A percentile compares a stretch with the other conserved stretches of the same genome.
These are phyloP conservation scores for Carex myosuroides DNA, from an alignment of 176 grass and related monocot genomes.

Conservation along the genomic window DNA sequence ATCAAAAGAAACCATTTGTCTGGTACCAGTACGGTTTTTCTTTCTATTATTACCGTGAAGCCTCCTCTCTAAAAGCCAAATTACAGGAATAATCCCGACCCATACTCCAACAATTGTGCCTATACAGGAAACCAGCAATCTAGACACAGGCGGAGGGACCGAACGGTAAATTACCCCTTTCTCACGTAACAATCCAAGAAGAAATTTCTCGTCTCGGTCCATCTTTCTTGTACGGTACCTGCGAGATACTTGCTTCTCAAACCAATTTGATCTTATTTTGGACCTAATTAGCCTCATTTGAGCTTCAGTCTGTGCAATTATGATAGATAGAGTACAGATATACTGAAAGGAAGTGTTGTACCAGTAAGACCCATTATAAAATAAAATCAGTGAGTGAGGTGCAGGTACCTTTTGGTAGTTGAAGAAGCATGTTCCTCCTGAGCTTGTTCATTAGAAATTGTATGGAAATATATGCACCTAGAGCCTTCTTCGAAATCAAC, in stretches of 20 bases:
- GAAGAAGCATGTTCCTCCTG: not conserved
- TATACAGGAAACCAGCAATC: conserved; percentile 52
- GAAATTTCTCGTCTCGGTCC: conserved; percentile 70
- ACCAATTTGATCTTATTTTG: not conserved
- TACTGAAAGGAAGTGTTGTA: too few species aligned
- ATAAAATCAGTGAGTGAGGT: too few species aligned
- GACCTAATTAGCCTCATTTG: conserved; percentile 5
- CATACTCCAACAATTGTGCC: conserved; percentile 64
- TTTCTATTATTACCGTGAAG: conserved; percentile 39
- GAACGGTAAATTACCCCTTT: conserved; percentile 60
- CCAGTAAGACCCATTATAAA: too few species aligned
- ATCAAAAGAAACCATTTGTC: conserved; percentile 55
- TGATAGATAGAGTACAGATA: not conserved
- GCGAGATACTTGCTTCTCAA: conserved; percentile 21
- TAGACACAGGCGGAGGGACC: conserved; percentile 45
- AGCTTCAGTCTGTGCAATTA: not conserved
- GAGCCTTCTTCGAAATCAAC: conserved; percentile 81
- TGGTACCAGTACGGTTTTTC: conserved; percentile 38
- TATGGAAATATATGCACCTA: conserved; percentile 75
- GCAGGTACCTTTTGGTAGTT: not conserved
- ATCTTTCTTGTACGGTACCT: conserved; percentile 68
- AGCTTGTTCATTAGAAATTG: not conserved
- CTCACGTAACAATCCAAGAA: conserved; percentile 72
- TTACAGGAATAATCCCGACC: conserved; percentile 75
- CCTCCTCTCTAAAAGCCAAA: conserved; percentile 87